Base-by-base conservation (phyloP, 495 filamentous ascomycete species). In the Aspergillus bridgeri region DNA sequence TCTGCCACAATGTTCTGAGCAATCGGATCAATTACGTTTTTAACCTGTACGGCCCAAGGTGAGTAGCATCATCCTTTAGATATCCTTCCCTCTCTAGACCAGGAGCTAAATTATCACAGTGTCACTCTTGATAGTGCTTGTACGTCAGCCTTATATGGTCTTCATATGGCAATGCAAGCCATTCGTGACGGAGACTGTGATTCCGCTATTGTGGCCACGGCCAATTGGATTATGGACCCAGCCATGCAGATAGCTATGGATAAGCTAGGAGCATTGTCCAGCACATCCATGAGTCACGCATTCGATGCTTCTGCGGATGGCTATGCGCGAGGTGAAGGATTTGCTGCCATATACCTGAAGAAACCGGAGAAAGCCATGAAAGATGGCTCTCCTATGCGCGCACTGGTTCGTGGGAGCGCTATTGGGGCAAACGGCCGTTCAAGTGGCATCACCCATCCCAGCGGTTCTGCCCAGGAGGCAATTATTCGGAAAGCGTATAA, bases 231-330 rank as follows among this genome's bases (percentile, higher is more conserved):
- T 11, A 23, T 57, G 62, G 6, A 58, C 29, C 11, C 69, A 65
- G 9, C 48, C 51, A 5, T 61, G 58, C 59, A 65, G 1, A 65
- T 74, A n/a, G 60, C 65, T 1, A 53, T 47, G 57, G 68, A 48
- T 21, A 54, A 58, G 22, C 23, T 58, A 1, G 60, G 55, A 5
- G 23, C 23, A 65, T 65, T 33, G 61, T 69, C 33, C 45, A 60
- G 22, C 2, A 53, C 5, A 21, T 61, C 59, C 0, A 60, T 50
- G 7, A 86, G 81, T 29, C 74, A 83, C 57, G 80, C 79, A 0
- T 90, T 86, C 53, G 84, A 87, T 60, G 69, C 71, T 6, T 60
- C 68, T 17, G 85, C 82, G 0, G 78, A 84, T 55, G 86, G 86
- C 0, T 89, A 84, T 60, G 83, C 69, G 0, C 77, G 85, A 18